A percentile compares a stretch with the other conserved stretches of the same genome.
These are phyloP conservation scores for Citrus maxima DNA, from an alignment of 345 rosid species.

Conservation along the genomic window DNA sequence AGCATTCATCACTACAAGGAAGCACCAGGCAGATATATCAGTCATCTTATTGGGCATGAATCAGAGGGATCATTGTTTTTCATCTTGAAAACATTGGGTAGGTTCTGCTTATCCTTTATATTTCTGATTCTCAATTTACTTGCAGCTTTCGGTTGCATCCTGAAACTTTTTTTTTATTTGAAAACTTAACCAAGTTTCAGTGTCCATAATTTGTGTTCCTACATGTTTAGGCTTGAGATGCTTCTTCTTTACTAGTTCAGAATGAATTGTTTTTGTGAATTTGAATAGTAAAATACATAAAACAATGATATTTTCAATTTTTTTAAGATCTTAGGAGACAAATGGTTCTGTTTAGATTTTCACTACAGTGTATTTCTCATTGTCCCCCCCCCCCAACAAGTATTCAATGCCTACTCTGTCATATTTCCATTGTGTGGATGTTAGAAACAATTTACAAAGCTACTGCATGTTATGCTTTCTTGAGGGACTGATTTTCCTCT, in stretches of 20 bases:
- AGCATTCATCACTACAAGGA: slow-evolving; percentile 78
- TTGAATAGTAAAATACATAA: background rate
- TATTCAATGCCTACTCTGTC: background rate
- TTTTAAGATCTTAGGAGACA: too few relatives aligned
- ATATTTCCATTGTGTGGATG: background rate
- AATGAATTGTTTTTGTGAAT: background rate
- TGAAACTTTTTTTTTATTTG: background rate
- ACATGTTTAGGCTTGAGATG: background rate
- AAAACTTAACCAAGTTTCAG: background rate
- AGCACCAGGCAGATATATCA: slow-evolving; percentile 79
- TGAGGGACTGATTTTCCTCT: background rate
- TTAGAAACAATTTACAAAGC: background rate
- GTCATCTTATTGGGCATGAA: slow-evolving; percentile 90
- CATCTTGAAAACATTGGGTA: slow-evolving; percentile 82
- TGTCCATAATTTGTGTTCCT: background rate
- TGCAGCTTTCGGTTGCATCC: background rate
- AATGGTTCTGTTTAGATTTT: background rate
- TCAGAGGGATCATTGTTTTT: slow-evolving; percentile 89
- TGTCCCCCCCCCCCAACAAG: background rate
- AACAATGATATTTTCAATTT: too few relatives aligned
- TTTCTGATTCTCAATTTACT: background rate
- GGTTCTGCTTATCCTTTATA: slow-evolving; percentile 21
- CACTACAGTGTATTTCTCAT: background rate
- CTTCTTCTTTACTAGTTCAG: background rate
- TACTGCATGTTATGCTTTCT: background rate